Conservation (phyloP, 1,284 basidiomycete genomes). For the Retiboletus fuscus region DNA sequence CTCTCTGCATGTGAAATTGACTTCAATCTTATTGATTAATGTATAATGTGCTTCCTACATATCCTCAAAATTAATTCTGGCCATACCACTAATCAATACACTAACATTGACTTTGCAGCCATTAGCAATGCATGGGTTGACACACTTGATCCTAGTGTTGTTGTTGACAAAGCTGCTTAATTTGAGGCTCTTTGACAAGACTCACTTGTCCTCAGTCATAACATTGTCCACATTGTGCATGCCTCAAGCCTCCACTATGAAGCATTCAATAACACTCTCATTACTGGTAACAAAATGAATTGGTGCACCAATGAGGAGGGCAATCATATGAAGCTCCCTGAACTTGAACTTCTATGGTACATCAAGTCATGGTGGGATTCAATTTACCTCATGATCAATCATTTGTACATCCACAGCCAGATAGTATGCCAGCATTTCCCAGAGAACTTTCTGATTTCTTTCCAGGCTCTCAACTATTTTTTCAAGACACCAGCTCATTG, state of each 20-base stretch:
- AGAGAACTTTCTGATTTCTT: too few relatives aligned
- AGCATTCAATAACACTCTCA: neutral
- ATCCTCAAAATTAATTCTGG: neutral
- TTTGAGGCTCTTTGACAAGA: neutral
- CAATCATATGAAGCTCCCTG: neutral
- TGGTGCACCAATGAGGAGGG: neutral
- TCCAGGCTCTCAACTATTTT: neutral
- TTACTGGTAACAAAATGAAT: neutral
- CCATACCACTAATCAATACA: neutral
- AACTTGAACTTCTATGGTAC: neutral
- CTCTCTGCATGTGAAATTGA: neutral
- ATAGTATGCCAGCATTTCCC: too few relatives aligned
- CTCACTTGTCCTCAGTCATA: neutral
- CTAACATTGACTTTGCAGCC: neutral
- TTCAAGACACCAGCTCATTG: neutral
- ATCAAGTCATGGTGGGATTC: neutral
- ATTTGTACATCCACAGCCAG: neutral
- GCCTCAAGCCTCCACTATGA: neutral
- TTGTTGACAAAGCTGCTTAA: neutral
- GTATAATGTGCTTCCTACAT: neutral
- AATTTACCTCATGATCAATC: neutral
- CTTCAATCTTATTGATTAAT: neutral
- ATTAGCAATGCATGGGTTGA: neutral
- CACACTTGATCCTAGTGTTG: neutral
- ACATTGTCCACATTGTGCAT: neutral